Base-by-base conservation (phyloP, 2,329 filamentous ascomycete genomes). In the Pyrenochaeta sp. region DNA sequence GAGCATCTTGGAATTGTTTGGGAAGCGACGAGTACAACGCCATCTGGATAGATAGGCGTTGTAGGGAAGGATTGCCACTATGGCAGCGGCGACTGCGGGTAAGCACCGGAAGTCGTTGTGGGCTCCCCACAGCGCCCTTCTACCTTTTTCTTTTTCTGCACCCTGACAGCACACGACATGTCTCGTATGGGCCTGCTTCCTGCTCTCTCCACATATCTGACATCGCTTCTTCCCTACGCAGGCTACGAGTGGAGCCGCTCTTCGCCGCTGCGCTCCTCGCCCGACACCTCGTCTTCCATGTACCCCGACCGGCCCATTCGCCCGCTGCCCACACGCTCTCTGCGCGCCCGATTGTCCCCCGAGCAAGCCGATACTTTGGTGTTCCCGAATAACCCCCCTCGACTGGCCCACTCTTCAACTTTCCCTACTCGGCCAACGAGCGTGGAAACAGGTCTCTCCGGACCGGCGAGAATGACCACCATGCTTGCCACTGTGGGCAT, bases 271-370 rank as follows among this genome's bases (percentile, higher is more conserved):
- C 68, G 72, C 64, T 74, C 72, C 56, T 73, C 72, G 35, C 81
- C 87, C 62, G 92, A 97, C 81, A 89, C 90, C 54, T 83, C 87
- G 60, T 95, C 92, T 55, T 87, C 90, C 54, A 82, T 91, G 69
- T 96, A 91, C 74, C 92, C 92, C 63, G 91, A 96, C 73, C 89
- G 95, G 76, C 90, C 94, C 56, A 99, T 99, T 74, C 89, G 92
- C 72, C 95, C 95, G 51, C 81, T 99, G 56, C 95, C 95, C 37
- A 95, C 91, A 78, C 90, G 92, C 69, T 89, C 91, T 61, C 84
- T 99, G 49, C 91, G 93, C 67, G 92, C 95, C 73, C 88, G 91
- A 51, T 82, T 99, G 46, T 93, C 94, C 29, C 89, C 91, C 55
- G 91, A 96, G 74, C 88, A 90, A 66, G 92, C 90, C 51, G 88